Conservation (phyloP, 2,329 filamentous ascomycete genomes). For the Rugonectria rugulosa region DNA sequence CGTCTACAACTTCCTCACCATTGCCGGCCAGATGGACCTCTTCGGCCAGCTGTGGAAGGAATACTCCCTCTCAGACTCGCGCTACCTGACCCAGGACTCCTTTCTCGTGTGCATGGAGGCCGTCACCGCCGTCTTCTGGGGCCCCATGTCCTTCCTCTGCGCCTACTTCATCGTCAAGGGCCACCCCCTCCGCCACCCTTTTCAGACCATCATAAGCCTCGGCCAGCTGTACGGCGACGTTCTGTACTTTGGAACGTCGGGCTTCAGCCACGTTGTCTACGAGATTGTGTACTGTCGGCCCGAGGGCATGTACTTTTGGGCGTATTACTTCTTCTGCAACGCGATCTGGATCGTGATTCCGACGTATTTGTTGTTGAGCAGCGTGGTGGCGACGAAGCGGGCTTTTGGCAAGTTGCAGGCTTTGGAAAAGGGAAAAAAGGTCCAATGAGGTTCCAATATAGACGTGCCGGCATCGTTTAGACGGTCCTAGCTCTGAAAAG, state of each 20-base stretch:
- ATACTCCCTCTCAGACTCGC: slow-evolving; percentile 63
- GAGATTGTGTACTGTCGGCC: slow-evolving; percentile 57
- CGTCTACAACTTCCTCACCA: slow-evolving; percentile 50
- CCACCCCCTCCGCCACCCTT: slow-evolving; percentile 56
- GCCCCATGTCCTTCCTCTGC: slow-evolving; percentile 58
- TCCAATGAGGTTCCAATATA: not conserved
- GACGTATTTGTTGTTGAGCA: slow-evolving; percentile 40
- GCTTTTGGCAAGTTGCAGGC: slow-evolving; percentile 41
- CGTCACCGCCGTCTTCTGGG: slow-evolving; percentile 61
- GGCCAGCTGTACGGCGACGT: slow-evolving; percentile 61
- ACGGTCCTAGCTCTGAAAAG: too few species aligned
- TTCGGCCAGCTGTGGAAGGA: slow-evolving; percentile 67
- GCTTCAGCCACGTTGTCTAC: slow-evolving; percentile 50
- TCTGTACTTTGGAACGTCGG: slow-evolving; percentile 59
- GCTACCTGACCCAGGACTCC: slow-evolving; percentile 60
- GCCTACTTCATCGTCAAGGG: slow-evolving; percentile 53
- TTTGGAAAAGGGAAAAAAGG: slow-evolving; percentile 16
- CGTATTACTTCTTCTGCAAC: slow-evolving; percentile 61
- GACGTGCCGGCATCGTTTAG: not conserved
- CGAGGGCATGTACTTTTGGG: slow-evolving; percentile 60
- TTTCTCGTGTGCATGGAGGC: slow-evolving; percentile 66
- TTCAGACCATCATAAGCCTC: slow-evolving; percentile 56
- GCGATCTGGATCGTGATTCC: slow-evolving; percentile 63
- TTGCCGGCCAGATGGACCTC: slow-evolving; percentile 50
- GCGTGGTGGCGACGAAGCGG: slow-evolving; percentile 34